Conservation (phyloP, 805 yeast species). For the Candida hispaniensis region DNA sequence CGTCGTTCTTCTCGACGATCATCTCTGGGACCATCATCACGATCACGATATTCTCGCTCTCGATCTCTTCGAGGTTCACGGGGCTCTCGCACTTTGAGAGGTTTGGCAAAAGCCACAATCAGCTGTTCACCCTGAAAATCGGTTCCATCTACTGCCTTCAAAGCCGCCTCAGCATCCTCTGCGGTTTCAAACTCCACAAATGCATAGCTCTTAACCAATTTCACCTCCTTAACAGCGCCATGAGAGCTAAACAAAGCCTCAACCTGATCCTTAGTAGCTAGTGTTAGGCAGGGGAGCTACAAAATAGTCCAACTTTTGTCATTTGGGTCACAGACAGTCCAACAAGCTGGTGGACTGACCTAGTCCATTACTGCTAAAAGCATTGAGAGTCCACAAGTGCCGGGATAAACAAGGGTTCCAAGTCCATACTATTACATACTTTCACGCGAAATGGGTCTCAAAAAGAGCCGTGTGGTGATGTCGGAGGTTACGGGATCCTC, state of each 20-base stretch:
- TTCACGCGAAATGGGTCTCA: constrained; percentile 11
- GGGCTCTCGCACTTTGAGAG: constrained; percentile 22
- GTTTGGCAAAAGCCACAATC: constrained; percentile 28
- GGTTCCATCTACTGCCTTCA: constrained; percentile 25
- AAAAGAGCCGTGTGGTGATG: constrained; percentile 11
- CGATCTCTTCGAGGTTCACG: constrained; percentile 24
- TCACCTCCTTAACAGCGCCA: constrained; percentile 47
- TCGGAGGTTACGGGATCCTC: constrained; percentile 11
- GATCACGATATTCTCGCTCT: constrained; percentile 19
- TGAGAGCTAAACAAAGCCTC: constrained; percentile 37
- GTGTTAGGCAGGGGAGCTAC: constrained; percentile 5
- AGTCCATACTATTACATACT: constrained; percentile 5
- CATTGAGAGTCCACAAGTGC: neutral
- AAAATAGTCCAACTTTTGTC: neutral
- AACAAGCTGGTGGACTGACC: no score
- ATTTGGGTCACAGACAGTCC: neutral
- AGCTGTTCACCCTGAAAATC: constrained; percentile 29
- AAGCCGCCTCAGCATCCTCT: constrained; percentile 27
- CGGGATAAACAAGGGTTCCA: neutral
- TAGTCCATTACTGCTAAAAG: neutral
- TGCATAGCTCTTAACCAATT: constrained; percentile 37
- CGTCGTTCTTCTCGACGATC: constrained; percentile 19
- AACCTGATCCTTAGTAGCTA: constrained; percentile 29
- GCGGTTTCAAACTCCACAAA: constrained; percentile 27
- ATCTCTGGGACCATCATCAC: constrained; percentile 19